A percentile compares a stretch with the other conserved stretches of the same genome.
These are phyloP conservation scores for Ustilago bromivora DNA, from an alignment of 1,284 basidiomycete genomes.

Conservation along the genomic window DNA sequence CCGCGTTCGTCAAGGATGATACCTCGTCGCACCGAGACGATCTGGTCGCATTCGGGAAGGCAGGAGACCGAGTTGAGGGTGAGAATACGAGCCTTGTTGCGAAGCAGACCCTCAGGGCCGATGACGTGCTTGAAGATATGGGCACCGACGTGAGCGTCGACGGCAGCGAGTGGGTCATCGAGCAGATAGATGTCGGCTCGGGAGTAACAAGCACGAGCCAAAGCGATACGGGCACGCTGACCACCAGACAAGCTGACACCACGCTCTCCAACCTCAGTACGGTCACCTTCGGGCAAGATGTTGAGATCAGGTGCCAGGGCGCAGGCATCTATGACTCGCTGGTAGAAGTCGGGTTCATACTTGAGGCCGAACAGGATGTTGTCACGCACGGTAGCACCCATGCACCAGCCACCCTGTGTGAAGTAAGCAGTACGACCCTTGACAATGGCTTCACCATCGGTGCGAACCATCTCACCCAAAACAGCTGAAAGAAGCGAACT, in stretches of 20 bases:
- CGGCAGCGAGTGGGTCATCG: slow-evolving; percentile 81
- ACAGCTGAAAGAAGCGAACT: slow-evolving; percentile 62
- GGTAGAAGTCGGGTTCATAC: slow-evolving; percentile 73
- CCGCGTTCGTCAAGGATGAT: slow-evolving; percentile 76
- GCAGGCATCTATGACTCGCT: slow-evolving; percentile 60
- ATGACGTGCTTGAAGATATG: slow-evolving; percentile 68
- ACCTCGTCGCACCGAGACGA: slow-evolving; percentile 81
- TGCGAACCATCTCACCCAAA: slow-evolving; percentile 65
- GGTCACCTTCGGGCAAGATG: slow-evolving; percentile 79
- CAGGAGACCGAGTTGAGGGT: slow-evolving; percentile 71
- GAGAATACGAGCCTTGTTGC: slow-evolving; percentile 67
- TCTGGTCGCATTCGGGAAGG: slow-evolving; percentile 75
- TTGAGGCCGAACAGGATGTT: slow-evolving; percentile 71
- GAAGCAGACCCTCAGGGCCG: slow-evolving; percentile 48
- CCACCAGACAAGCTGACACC: slow-evolving; percentile 73
- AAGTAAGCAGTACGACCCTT: slow-evolving; percentile 77
- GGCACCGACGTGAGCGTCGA: slow-evolving; percentile 69
- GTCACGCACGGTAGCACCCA: slow-evolving; percentile 80
- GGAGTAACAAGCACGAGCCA: slow-evolving; percentile 80
- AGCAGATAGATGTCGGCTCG: slow-evolving; percentile 77
- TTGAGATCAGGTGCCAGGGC: slow-evolving; percentile 75
- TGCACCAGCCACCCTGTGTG: slow-evolving; percentile 90
- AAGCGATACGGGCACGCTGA: slow-evolving; percentile 78
- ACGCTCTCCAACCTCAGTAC: slow-evolving; percentile 76
- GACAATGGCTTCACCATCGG: slow-evolving; percentile 59